Evolutionary conservation across 768 basidiomycete species (phyloP).

Genomic region (Cyathus striatus): DNA sequence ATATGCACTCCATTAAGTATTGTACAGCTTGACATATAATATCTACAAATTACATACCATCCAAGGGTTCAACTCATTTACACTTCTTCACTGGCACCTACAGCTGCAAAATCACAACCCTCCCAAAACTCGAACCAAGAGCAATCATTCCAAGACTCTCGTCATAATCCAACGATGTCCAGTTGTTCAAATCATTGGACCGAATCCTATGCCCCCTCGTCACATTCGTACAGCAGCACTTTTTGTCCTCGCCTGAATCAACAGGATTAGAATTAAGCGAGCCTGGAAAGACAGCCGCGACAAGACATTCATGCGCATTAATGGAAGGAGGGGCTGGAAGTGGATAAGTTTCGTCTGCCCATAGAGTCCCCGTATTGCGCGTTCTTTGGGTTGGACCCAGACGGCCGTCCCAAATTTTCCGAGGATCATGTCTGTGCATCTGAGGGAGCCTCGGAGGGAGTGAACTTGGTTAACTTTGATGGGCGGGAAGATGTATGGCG

Average conservation of each 20-base stretch:
- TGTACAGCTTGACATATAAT: too few species aligned
- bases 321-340: constrained; percentile 1
- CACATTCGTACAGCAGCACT: constrained; percentile 2
- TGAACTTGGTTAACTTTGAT: constrained; percentile 24
- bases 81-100: too few species aligned
- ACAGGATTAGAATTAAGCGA: constrained; percentile 20
- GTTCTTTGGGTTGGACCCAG: constrained; percentile 57
- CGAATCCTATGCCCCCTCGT: constrained; percentile 22
- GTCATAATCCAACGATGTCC: constrained; percentile 61
- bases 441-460: constrained; percentile 44
- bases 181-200: constrained; percentile 30
- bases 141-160: constrained; percentile 50
- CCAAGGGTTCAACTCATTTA: too few species aligned
- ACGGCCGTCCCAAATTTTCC: constrained; percentile 54
- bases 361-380: constrained; percentile 31
- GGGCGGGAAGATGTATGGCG: constrained; percentile 48
- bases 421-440: constrained; percentile 48
- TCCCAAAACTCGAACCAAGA: constrained; percentile 45
- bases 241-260: constrained; percentile 8
- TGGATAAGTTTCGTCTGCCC: constrained; percentile 8
- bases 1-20: too few species aligned
- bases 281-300: constrained; percentile 48
- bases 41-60: too few species aligned
- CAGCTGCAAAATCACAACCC: constrained; percentile 35
- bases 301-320: constrained; percentile 31